A percentile compares a stretch with the other conserved stretches of the same genome.
phyloP scores from a whole-genome alignment of 176 grass and related monocot species.

The Canna indica region DNA sequence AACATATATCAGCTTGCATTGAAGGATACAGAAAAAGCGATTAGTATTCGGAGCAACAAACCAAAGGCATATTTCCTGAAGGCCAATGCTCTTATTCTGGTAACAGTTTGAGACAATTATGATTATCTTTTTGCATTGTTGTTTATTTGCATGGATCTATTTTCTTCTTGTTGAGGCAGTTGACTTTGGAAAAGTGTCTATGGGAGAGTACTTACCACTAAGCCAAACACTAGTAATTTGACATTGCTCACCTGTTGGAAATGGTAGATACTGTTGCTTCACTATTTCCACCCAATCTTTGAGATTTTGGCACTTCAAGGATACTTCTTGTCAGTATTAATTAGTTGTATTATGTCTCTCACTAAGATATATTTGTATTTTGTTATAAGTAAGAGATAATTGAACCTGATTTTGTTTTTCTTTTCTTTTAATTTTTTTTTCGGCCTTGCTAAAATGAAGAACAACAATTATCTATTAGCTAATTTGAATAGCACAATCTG shows the following conservation, averaged over 20 bases:
- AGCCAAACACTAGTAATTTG: not conserved
- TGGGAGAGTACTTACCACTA: not conserved
- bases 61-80: constrained; percentile 78
- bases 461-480: too few species aligned
- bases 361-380: too few species aligned
- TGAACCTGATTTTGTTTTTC: too few species aligned
- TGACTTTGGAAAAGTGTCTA: not conserved
- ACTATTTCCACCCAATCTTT: not conserved
- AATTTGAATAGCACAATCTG: too few species aligned
- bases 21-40: constrained; percentile 84
- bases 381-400: too few species aligned
- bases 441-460: too few species aligned
- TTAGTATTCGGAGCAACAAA: constrained; percentile 38
- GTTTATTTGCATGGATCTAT: not conserved
- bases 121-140: constrained; percentile 11
- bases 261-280: not conserved
- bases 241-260: not conserved
- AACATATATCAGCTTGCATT: constrained; percentile 57
- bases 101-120: constrained; percentile 23
- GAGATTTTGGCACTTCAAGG: not conserved
- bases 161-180: not conserved
- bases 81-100: constrained; percentile 78
- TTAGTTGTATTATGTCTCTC: too few species aligned
- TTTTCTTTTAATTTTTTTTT: too few species aligned
- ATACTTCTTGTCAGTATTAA: too few species aligned